Conservation (phyloP, 257 asterid species). For the Solanum verrucosum region DNA sequence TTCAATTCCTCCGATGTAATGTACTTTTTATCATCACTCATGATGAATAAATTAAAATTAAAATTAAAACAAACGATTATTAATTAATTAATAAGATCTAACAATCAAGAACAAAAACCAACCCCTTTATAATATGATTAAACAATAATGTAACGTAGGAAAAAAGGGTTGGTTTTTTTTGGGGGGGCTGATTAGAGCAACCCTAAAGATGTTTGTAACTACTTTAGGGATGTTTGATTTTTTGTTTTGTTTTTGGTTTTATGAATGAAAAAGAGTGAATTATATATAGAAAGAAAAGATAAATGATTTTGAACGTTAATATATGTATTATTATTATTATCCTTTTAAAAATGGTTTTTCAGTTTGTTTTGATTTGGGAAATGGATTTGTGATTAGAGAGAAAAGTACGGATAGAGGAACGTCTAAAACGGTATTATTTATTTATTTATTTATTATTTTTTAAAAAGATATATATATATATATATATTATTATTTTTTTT, state of each 20-base stretch:
- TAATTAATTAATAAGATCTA: not conserved
- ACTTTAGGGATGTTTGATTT: not conserved
- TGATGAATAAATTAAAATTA: not conserved
- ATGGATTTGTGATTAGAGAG: not conserved
- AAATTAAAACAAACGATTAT: not conserved
- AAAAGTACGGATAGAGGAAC: not conserved
- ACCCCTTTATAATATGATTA: not conserved
- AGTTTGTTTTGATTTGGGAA: not conserved
- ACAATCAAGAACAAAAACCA: not conserved
- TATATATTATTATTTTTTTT: no score
- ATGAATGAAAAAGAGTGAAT: not conserved
- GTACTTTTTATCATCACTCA: constrained; percentile 14
- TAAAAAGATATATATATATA: no score
- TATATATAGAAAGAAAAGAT: not conserved
- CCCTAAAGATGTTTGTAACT: not conserved
- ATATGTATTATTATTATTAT: not conserved
- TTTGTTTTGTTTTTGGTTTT: not conserved
- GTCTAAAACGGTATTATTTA: not conserved
- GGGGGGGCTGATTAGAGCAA: not conserved
- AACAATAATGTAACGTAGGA: not conserved
- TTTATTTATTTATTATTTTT: not conserved
- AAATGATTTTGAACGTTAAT: not conserved
- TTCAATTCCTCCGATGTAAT: constrained; percentile 22
- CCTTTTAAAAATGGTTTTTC: not conserved
- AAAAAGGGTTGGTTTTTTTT: not conserved